These are phyloP conservation scores for Xylariaceae sp. DNA, from an alignment of 2,329 filamentous ascomycete genomes.

Conservation along the genomic window DNA sequence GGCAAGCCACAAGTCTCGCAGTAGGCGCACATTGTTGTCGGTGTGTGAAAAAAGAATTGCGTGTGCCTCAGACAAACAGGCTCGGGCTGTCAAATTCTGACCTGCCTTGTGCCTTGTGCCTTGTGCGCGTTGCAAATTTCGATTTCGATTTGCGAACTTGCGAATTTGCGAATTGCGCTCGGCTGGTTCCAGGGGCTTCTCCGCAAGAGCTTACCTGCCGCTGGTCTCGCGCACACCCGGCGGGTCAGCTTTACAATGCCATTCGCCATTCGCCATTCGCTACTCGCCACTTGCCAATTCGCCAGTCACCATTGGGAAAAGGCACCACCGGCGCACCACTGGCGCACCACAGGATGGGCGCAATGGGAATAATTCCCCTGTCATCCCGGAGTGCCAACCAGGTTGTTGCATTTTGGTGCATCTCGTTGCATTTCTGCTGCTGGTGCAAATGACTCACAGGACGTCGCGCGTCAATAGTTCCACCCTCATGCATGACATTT, in stretches of 20 bases:
- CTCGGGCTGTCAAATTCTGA: neutral
- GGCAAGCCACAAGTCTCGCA: constrained; percentile 10
- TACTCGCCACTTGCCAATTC: neutral
- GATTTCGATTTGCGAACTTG: too few species aligned
- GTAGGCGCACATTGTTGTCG: constrained; percentile 1
- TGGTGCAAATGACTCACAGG: constrained; percentile 26
- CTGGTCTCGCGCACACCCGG: constrained; percentile 1
- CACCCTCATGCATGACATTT: constrained; percentile 24
- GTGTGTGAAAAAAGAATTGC: neutral
- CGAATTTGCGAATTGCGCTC: constrained; percentile 3
- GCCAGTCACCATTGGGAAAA: neutral
- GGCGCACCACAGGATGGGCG: constrained; percentile 2
- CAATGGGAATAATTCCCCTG: constrained; percentile 12
- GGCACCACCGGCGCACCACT: neutral
- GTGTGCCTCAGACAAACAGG: constrained; percentile 1
- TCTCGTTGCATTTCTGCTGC: constrained; percentile 3
- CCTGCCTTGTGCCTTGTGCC: constrained; percentile 1
- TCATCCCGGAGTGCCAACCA: constrained; percentile 5
- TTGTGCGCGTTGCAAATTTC: constrained; percentile 15
- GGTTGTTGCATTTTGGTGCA: constrained; percentile 3
- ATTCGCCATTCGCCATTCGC: neutral
- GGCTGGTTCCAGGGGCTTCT: constrained; percentile 16
- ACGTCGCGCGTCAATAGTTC: constrained; percentile 20
- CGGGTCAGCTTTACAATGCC: neutral
- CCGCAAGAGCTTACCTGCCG: constrained; percentile 17